Base-by-base conservation (phyloP, 1,284 basidiomycete genomes). In the Malassezia dermatis region DNA sequence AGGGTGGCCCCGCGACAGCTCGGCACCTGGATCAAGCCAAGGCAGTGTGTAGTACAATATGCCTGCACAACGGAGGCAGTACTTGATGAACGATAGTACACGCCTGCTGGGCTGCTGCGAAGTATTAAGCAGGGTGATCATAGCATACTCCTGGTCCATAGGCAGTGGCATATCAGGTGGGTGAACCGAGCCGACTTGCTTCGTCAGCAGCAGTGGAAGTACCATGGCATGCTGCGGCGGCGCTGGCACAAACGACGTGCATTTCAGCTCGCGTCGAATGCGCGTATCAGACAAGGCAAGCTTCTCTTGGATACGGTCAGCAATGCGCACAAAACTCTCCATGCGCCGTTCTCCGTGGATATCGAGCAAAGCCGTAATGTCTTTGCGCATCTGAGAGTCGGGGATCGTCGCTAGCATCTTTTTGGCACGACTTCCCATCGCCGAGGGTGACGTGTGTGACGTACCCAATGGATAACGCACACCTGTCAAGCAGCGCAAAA, bases 381-480 rank as follows among this genome's bases (percentile, higher is more conserved):
- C 75, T 23, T 69, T 67, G 2, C 79, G 71, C 8, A 81, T 73
- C 24, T 59, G 48, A 31, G 56, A 40, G 54, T 76, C 72, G 52
- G 75, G 69, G 26, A 80, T 66, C 50, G 75, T 71, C 50, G 76
- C 67, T 3, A 80, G 65, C 5, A 78, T 68, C 24, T 78, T 77
- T 44, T 77, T 75, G 2, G 76, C 77, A 15, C 77, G 71, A 55
- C 78, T 77, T 12, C 70, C 64, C 76, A 81, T 78, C 49, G 77
- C 65, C 6, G 76, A 71, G 1, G 77, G 63, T 11, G 77, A 78
- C 7, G 75, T 73, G 61, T 81, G 80, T 6, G 75, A 69, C 2
- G 79, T 75, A 2, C 80, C 80, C 48, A 81, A 74, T 1, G 80
- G 80, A 58, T 80, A 81, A 21, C 78, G 76, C 34, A 72, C 65